Evolutionary conservation across 75 land plant genomes (phyloP).

Genomic region (Picea sitchensis): DNA sequence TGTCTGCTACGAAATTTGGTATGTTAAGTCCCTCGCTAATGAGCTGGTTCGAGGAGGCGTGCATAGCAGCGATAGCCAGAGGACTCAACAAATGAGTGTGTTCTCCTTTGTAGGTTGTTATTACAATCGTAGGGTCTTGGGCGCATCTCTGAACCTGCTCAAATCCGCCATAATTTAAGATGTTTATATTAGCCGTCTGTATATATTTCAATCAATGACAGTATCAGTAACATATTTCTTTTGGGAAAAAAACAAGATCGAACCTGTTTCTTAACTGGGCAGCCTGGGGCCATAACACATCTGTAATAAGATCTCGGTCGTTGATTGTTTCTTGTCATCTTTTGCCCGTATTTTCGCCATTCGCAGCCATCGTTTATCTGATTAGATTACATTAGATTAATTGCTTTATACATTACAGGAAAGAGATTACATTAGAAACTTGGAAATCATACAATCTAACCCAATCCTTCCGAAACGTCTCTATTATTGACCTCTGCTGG

Average conservation of each 20-base stretch:
- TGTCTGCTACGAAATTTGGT: not conserved
- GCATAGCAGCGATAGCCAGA: not conserved
- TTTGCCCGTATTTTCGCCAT: constrained; percentile 32
- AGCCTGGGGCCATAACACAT: constrained; percentile 12
- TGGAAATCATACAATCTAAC: too few relatives aligned
- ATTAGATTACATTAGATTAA: not conserved
- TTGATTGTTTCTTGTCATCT: constrained; percentile 20
- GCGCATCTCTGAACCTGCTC: constrained; percentile 3
- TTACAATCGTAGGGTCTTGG: not conserved
- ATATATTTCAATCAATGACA: too few relatives aligned
- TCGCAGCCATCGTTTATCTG: constrained; percentile 18
- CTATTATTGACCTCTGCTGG: too few relatives aligned
- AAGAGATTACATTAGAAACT: too few relatives aligned
- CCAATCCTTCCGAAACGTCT: too few relatives aligned
- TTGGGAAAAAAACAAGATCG: not conserved
- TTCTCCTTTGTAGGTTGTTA: constrained; percentile 1
- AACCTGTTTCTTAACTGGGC: constrained; percentile 27
- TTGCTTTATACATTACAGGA: too few relatives aligned
- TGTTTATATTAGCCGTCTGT: too few relatives aligned
- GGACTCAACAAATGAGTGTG: not conserved
- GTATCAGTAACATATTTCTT: too few relatives aligned
- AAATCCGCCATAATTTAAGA: too few relatives aligned
- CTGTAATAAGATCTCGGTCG: constrained; percentile 17
- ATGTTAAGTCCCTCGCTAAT: not conserved
- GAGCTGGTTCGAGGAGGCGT: too few relatives aligned